These are phyloP conservation scores for Platismatia glauca DNA, from an alignment of 495 filamentous ascomycete genomes.

Conservation along the genomic window DNA sequence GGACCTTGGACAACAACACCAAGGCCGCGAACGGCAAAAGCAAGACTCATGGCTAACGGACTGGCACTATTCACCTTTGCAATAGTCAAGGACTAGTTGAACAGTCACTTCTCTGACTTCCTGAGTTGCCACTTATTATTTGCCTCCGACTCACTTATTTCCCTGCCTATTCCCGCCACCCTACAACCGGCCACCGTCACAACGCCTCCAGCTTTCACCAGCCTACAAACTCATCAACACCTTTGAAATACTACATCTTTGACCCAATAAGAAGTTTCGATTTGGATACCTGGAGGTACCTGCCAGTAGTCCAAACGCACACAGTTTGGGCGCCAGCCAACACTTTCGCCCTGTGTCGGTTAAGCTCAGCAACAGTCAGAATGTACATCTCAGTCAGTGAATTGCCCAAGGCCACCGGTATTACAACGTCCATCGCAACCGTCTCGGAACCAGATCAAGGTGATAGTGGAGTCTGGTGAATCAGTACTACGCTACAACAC, in stretches of 20 bases:
- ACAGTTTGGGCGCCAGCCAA: conserved; percentile 9
- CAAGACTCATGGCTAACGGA: conserved; percentile 16
- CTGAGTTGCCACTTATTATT: conserved; percentile 12
- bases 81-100: background rate
- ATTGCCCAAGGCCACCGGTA: conserved; percentile 18
- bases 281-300: background rate
- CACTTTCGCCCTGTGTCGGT: conserved; percentile 11
- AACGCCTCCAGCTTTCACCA: conserved; percentile 8
- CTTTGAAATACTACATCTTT: background rate
- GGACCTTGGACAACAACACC: conserved; percentile 1
- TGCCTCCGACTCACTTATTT: conserved; percentile 13
- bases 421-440: conserved; percentile 23
- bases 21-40: conserved; percentile 9
- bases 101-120: conserved; percentile 11
- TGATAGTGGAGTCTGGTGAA: conserved; percentile 14
- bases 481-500: conserved; percentile 10
- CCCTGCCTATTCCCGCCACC: conserved; percentile 25
- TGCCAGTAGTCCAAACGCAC: conserved; percentile 9
- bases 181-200: conserved; percentile 15
- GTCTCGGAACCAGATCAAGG: conserved; percentile 14
- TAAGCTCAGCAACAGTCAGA: conserved; percentile 17
- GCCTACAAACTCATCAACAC: background rate
- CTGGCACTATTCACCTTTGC: background rate
- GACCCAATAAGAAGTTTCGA: background rate
- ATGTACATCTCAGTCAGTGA: conserved; percentile 17